Evolutionary conservation across 129 eudicot species (phyloP).

Genomic region (Centaurea solstitialis): DNA sequence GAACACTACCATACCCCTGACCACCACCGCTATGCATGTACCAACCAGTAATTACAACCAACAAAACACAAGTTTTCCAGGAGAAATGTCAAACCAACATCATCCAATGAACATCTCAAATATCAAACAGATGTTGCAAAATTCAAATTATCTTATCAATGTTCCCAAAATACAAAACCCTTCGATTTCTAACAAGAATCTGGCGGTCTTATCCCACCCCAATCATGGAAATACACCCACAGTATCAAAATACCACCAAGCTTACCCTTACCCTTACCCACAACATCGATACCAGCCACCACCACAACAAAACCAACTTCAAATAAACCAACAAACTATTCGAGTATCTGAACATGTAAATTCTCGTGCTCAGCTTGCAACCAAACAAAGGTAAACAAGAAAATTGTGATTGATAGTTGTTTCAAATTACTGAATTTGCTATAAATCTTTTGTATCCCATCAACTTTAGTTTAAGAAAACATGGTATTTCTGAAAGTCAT

Average conservation of each 20-base stretch:
- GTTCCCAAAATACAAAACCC: conserved; percentile 15
- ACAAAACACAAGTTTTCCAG: conserved; percentile 1
- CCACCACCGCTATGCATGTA: background rate
- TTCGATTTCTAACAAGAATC: conserved; percentile 16
- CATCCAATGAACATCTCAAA: conserved; percentile 24
- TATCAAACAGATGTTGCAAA: conserved; percentile 47
- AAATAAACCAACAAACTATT: conserved; percentile 25
- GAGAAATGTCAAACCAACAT: conserved; percentile 37
- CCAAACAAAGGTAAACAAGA: conserved; percentile 58
- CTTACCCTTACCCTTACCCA: background rate
- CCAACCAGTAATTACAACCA: background rate
- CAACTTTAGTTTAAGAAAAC: background rate
- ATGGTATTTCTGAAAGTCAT: background rate
- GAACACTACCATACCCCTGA: background rate
- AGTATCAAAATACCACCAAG: conserved; percentile 9
- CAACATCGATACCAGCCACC: conserved; percentile 3
- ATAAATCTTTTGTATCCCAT: background rate
- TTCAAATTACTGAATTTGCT: background rate
- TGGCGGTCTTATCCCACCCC: conserved; percentile 50
- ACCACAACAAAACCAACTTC: conserved; percentile 11
- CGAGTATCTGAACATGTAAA: conserved; percentile 21
- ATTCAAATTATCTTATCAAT: conserved; percentile 44
- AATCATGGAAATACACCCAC: conserved; percentile 43
- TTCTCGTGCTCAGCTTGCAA: conserved; percentile 20
- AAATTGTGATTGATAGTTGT: background rate